Percentiles rank a stretch among this genome's conserved stretches.
phyloP scores from a whole-genome alignment of 805 yeast species.

The Priceomyces fermenticarens region DNA sequence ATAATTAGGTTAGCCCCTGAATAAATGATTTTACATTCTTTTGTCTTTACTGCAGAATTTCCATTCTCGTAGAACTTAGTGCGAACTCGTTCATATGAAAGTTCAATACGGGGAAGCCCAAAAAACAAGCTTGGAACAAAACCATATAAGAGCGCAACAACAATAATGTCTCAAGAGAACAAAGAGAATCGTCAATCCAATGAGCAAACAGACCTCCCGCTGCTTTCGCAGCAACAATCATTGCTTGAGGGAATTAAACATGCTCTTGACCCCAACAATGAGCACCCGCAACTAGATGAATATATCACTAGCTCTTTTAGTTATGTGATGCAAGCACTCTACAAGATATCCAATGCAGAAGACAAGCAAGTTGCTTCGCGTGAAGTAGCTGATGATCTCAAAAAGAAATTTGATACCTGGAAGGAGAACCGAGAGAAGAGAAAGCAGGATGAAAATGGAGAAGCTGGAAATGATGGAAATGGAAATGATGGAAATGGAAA shows the following conservation, averaged over 20 bases:
- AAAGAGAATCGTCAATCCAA: neutral
- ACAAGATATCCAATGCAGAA: conserved; percentile 27
- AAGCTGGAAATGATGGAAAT: neutral
- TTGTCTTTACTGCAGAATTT: neutral
- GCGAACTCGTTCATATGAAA: too few relatives aligned
- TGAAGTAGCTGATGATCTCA: conserved; percentile 35
- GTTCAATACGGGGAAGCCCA: too few relatives aligned
- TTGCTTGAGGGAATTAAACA: conserved; percentile 3
- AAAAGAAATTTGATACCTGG: conserved; percentile 26
- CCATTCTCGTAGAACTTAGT: neutral
- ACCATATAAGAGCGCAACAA: too few relatives aligned
- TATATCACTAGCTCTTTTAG: conserved; percentile 24
- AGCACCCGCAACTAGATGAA: conserved; percentile 23
- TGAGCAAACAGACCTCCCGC: conserved; percentile 6
- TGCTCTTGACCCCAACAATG: conserved; percentile 26
- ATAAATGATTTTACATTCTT: neutral
- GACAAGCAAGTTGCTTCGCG: conserved; percentile 32
- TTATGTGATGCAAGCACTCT: conserved; percentile 22
- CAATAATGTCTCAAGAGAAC: neutral
- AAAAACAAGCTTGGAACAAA: too few relatives aligned
- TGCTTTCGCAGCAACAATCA: conserved; percentile 2
- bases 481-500: neutral
- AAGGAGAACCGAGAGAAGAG: conserved; percentile 7
- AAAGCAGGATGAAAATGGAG: conserved; percentile 8
- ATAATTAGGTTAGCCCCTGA: neutral